Conservation (phyloP, 2,329 filamentous ascomycete species). For the Fusarium lyarnte region DNA sequence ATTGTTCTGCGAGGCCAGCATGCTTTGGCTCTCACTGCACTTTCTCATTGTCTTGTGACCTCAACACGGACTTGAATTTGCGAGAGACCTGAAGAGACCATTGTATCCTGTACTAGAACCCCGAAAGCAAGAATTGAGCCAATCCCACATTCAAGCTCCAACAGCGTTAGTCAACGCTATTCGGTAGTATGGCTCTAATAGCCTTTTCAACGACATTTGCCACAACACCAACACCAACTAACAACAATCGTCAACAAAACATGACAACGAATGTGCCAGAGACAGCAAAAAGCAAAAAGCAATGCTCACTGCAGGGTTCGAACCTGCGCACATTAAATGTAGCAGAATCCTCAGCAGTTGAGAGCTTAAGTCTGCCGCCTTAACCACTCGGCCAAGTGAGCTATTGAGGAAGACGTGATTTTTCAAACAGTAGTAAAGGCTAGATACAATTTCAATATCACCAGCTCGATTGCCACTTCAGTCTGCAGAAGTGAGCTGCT, state of each 20-base stretch:
- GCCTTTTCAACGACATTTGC: background rate
- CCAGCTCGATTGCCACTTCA: too few relatives aligned
- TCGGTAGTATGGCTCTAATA: background rate
- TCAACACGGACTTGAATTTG: accelerated
- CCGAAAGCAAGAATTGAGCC: background rate
- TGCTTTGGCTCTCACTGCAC: background rate
- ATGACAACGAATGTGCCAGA: accelerated
- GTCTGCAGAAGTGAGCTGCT: background rate
- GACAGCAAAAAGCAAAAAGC: background rate
- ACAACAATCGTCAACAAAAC: background rate
- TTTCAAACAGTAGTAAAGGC: accelerated
- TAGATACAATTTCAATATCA: accelerated
- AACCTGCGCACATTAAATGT: conserved; percentile 17
- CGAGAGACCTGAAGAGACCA: background rate
- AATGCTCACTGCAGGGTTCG: conserved; percentile 10
- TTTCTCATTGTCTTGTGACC: too few relatives aligned
- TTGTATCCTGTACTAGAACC: too few relatives aligned
- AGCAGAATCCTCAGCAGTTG: conserved; percentile 6
- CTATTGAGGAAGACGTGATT: background rate
- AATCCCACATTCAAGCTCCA: background rate
- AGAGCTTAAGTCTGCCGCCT: conserved; percentile 21
- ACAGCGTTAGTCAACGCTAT: background rate
- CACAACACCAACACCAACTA: background rate
- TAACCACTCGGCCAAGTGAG: conserved; percentile 23
- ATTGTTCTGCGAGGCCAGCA: background rate